Evolutionary conservation across 225 moss, liverwort and hornwort genomes (phyloP).

Genomic region (Takakia lepidozioides): DNA sequence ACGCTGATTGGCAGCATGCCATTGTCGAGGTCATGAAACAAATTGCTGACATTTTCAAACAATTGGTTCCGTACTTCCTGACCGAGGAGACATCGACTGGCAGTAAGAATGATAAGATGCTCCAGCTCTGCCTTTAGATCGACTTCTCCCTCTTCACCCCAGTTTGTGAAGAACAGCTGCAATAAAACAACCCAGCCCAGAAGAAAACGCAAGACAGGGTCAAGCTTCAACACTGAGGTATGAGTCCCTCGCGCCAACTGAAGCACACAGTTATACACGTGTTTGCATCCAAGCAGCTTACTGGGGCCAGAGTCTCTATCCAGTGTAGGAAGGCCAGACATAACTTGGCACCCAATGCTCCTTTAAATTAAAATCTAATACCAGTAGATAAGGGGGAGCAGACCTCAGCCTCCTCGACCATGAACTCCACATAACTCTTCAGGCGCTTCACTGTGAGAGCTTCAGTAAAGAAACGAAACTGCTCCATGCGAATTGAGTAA

Average conservation of each 20-base stretch:
- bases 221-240: too few relatives aligned
- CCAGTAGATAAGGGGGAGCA: conserved; percentile 4
- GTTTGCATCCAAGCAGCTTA: too few relatives aligned
- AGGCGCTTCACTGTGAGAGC: conserved; percentile 88
- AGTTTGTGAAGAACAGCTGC: conserved; percentile 74
- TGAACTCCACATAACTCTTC: conserved; percentile 78
- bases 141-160: conserved; percentile 75
- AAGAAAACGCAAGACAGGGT: too few relatives aligned
- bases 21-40: conserved; percentile 87
- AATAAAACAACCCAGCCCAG: background rate
- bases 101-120: conserved; percentile 80
- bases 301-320: too few relatives aligned
- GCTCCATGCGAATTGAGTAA: conserved; percentile 88
- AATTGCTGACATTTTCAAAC: conserved; percentile 75
- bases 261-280: too few relatives aligned
- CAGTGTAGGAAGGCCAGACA: too few relatives aligned
- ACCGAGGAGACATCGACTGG: conserved; percentile 91
- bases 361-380: too few relatives aligned
- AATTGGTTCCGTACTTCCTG: conserved; percentile 74
- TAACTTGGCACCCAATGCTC: too few relatives aligned
- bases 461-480: conserved; percentile 95
- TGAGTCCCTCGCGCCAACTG: too few relatives aligned
- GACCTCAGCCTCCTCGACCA: conserved; percentile 95
- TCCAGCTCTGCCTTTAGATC: conserved; percentile 80
- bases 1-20: conserved; percentile 94